Base-by-base conservation (phyloP, 208 protist genomes). In the Trypanosoma avium region DNA sequence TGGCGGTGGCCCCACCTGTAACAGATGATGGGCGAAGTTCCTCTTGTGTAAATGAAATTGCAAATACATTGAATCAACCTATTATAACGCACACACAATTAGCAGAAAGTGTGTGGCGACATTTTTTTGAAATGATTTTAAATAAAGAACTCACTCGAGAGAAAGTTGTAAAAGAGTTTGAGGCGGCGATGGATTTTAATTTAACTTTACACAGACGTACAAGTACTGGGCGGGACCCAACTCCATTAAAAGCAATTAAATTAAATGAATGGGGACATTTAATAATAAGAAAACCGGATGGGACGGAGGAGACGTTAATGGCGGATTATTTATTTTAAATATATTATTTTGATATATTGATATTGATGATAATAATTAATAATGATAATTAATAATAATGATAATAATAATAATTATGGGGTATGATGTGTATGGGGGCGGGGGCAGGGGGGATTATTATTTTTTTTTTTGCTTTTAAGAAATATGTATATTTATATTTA, bases 261-360 rank as follows among this genome's bases (percentile, higher is more conserved):
- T 63, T 91, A 24, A 86, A 85, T 57, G 67, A 70, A 46, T 88
- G 78, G 79, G 84, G 84, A 3, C 79, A 86, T 45, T 69, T 92
- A 42, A 73, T 30, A 4, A 80, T 92, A 33, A 60, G 66, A 42
- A 61, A 73, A 48, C 49, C 63, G 13, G 61, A 82, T 42, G 78
- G 80, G 21, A 46, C 48, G 6, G 69, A 81, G 43, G 79, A 86
- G 29, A 75, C 61, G 4, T 74, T 91, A 9, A 33, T 63, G 0
- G 77, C 84, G 12, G 84, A 91, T 4, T 91, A 91, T 58, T 65
- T 91, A 4, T 87, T 86, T 61, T 91, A 82, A 72, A 27, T 8
- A 21, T 52, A 22, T 24, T 4, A 61, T 45, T 24, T 0, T 17
- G 42, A 30, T 43, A 35, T 21, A 21, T 15, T 21, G 13, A n/a